Evolutionary conservation across 2,329 filamentous ascomycete genomes (phyloP).

Genomic region (Phaeomoniella chlamydospora): DNA sequence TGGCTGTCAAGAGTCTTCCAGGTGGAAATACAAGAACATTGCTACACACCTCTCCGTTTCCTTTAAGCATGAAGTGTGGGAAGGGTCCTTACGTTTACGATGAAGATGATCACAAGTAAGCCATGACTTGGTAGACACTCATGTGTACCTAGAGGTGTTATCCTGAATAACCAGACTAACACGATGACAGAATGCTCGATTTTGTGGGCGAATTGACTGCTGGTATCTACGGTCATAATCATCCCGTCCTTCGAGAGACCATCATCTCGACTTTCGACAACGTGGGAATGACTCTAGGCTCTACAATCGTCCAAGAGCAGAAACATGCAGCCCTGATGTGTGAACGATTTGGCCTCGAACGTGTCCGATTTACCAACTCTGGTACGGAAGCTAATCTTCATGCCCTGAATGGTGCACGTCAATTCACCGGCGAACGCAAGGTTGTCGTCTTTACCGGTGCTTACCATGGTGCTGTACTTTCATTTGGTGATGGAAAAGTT

Average conservation of each 20-base stretch:
- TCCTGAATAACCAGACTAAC: too few relatives aligned
- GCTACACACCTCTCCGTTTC: conserved; percentile 17
- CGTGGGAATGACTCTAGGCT: conserved; percentile 41
- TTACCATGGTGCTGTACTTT: conserved; percentile 56
- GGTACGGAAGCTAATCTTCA: conserved; percentile 52
- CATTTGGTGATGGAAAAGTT: conserved; percentile 12
- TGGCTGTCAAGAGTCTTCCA: conserved; percentile 12
- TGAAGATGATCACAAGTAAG: too few relatives aligned
- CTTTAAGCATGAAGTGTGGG: conserved; percentile 16
- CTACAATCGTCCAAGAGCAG: conserved; percentile 36
- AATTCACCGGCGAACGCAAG: conserved; percentile 47
- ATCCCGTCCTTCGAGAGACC: conserved; percentile 36
- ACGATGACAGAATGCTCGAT: too few relatives aligned
- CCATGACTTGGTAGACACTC: too few relatives aligned
- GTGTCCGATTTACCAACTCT: conserved; percentile 48
- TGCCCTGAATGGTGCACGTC: conserved; percentile 39
- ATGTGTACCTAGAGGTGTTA: too few relatives aligned
- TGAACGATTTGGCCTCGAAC: conserved; percentile 35
- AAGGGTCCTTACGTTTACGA: conserved; percentile 14
- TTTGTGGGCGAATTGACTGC: conserved; percentile 51
- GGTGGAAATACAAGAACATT: conserved; percentile 19
- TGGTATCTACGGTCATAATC: conserved; percentile 51
- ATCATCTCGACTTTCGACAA: conserved; percentile 30
- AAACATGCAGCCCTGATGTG: conserved; percentile 37
- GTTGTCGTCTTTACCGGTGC: conserved; percentile 66